A percentile compares a stretch with the other conserved stretches of the same genome.
Evolutionary conservation across 371 early-diverging fungal species (phyloP).

Genomic region (Synchytrium microbalum): DNA sequence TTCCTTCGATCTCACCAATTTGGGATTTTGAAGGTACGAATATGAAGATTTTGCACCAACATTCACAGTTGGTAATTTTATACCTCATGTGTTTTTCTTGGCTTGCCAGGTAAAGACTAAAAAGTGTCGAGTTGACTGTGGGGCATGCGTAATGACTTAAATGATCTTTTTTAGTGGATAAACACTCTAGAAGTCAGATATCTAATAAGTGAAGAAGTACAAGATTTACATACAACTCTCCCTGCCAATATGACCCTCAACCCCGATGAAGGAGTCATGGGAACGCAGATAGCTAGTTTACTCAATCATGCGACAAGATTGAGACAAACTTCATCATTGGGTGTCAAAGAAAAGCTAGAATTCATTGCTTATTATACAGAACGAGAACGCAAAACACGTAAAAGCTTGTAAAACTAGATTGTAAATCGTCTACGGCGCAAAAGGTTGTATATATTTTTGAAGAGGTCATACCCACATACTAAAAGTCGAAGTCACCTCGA

Average conservation of each 20-base stretch:
- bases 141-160: not conserved
- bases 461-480: too few species aligned
- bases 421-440: too few species aligned
- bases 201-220: conserved; percentile 45
- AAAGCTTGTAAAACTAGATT: too few species aligned
- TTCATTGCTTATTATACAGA: conserved; percentile 70
- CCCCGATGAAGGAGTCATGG: conserved; percentile 44
- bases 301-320: conserved; percentile 62
- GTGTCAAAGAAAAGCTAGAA: conserved; percentile 64
- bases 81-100: conserved; percentile 49
- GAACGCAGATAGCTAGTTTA: conserved; percentile 43
- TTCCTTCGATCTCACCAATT: not conserved
- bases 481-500: conserved; percentile 51
- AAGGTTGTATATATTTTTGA: too few species aligned
- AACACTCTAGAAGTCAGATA: conserved; percentile 51
- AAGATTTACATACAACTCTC: conserved; percentile 26
- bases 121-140: conserved; percentile 4
- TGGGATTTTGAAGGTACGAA: conserved; percentile 44
- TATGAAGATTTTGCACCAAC: conserved; percentile 57
- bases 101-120: conserved; percentile 44
- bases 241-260: conserved; percentile 25
- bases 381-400: conserved; percentile 20
- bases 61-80: conserved; percentile 55
- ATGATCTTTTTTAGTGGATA: conserved; percentile 33
- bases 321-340: conserved; percentile 57